Base-by-base conservation (phyloP, 1,139 yeast species). In the Yamadazyma mexicana region DNA sequence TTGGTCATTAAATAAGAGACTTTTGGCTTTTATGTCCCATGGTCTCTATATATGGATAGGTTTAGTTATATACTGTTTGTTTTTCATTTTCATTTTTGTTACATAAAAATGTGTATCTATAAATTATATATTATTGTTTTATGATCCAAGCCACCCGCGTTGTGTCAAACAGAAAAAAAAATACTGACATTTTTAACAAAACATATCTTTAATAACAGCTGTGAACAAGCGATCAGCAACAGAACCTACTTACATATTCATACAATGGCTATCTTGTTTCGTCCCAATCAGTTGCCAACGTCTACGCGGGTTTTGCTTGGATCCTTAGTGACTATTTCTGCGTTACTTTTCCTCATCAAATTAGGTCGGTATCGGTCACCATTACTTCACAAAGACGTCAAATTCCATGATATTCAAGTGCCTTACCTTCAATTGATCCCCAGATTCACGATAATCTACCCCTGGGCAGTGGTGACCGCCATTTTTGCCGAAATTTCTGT, bases 401-500 rank as follows among this genome's bases (percentile, higher is more conserved):
- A 38, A 23, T 65, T 71, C 42, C 64, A 62, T 38, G 66, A 69
- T 37, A 66, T 82, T 33, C 56, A 64, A 24, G 73, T 82, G 2
- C 87, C 95, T 1, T 69, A 73, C 40, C 54, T 88, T 40, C 91
- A 87, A 57, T 66, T 87, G 57, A 77, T 87, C 5, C 96, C 96
- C 3, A 64, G 73, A 17, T 66, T 72, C 39, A 75, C 86, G 0
- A 55, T 83, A 3, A 63, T 63, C 42, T 74, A 79, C 46, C 95
- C 96, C 4, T 85, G 95, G 91, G 87, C 87, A 1, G 50, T 87
- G n/a, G 52, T 81, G 25, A 76, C 87, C 2, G 73, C 94, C 0
- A 74, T 87, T 14, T 85, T 87, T 58, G 81, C 87, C 2, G 96
- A 88, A 55, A 73, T 76, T 22, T 65, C 79, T 15, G 39, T 83